Conservation (phyloP, 2,329 filamentous ascomycete species). For the Trichoderma sp. region DNA sequence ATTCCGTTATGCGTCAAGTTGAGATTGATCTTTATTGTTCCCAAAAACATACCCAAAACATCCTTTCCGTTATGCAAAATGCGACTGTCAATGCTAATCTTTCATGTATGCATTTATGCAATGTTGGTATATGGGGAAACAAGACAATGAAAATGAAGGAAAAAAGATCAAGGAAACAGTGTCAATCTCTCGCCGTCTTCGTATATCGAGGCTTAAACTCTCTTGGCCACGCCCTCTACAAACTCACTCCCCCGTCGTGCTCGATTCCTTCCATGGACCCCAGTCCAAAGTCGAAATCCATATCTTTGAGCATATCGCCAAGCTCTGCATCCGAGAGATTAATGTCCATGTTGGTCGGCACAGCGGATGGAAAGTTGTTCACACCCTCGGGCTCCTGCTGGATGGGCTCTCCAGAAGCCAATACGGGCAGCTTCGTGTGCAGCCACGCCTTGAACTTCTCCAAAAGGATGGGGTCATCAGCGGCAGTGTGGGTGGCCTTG, state of each 20-base stretch:
- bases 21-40: neutral
- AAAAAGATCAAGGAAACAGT: neutral
- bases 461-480: constrained; percentile 52
- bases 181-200: neutral
- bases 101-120: neutral
- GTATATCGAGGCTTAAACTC: constrained; percentile 26
- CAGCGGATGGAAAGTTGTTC: constrained; percentile 14
- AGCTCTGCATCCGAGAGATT: constrained; percentile 40
- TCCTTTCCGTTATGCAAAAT: neutral
- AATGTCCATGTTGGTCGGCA: constrained; percentile 34
- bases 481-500: constrained; percentile 46
- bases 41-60: neutral
- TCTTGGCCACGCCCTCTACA: constrained; percentile 22
- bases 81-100: neutral
- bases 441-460: constrained; percentile 53
- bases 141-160: neutral
- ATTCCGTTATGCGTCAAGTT: neutral
- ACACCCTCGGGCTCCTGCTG: neutral
- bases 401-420: constrained; percentile 12
- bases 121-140: neutral
- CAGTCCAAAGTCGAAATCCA: constrained; percentile 41
- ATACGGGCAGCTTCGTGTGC: constrained; percentile 29
- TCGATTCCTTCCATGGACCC: constrained; percentile 30
- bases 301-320: constrained; percentile 41
- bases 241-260: constrained; percentile 31